Evolutionary conservation across 1,284 basidiomycete genomes (phyloP).

Genomic region (Papiliotrema laurentii): DNA sequence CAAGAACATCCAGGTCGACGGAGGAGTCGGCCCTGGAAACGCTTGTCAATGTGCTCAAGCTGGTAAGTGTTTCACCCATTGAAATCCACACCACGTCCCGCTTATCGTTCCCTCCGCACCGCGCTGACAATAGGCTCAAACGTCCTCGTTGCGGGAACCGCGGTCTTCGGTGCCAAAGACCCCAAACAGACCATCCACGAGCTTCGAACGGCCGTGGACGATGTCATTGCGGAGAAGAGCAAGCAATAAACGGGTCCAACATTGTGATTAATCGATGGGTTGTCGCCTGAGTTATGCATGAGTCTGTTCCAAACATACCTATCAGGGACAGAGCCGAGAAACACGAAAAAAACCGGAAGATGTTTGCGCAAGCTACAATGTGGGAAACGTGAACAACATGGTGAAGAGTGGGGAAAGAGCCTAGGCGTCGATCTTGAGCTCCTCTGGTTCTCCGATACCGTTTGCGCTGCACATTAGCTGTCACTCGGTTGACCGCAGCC

Average conservation of each 20-base stretch:
- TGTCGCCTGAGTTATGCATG: no score
- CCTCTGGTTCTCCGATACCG: conserved; percentile 88
- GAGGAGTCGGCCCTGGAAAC: conserved; percentile 89
- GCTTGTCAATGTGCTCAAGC: conserved; percentile 85
- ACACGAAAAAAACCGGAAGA: no score
- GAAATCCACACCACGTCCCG: background rate
- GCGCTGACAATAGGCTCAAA: conserved; percentile 67
- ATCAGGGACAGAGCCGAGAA: no score
- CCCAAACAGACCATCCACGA: conserved; percentile 72
- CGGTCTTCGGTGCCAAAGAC: conserved; percentile 78
- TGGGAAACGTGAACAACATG: background rate
- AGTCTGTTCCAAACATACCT: no score
- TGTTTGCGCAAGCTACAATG: background rate
- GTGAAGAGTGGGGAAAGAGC: background rate
- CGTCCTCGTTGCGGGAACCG: conserved; percentile 96
- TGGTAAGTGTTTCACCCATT: conserved; percentile 53
- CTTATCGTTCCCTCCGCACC: background rate
- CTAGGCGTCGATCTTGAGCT: conserved; percentile 54
- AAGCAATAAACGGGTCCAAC: background rate
- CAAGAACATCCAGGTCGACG: conserved; percentile 92
- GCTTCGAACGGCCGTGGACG: conserved; percentile 67
- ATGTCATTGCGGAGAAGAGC: conserved; percentile 42
- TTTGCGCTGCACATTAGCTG: conserved; percentile 50
- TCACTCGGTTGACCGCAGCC: background rate
- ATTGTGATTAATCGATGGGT: no score